Evolutionary conservation across 768 basidiomycete genomes (phyloP), one percentile per base, ranked within the genome.

Genomic region (Lactarius hengduanensis): DNA sequence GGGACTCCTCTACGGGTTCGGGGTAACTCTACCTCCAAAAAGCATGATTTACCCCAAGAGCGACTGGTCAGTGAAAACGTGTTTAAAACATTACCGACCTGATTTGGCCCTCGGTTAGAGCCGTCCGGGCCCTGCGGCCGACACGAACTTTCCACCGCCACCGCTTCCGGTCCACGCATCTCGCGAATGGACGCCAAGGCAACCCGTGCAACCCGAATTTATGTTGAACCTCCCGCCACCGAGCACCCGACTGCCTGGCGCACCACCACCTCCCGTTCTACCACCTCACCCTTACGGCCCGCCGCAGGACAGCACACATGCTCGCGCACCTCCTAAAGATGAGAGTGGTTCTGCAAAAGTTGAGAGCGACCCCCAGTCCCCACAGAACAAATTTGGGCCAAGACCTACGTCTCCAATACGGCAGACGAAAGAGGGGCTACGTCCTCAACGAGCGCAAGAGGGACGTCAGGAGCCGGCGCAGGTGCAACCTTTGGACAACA

Each of bases 171-270:
- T 8, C 3, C 13, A 54, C 10, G 40, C 36, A 8, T 2, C 57
- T 16, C 60, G 65, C n/a, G 56, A 66, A 28, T 57, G 65, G 65
- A 57, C 57, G n/a, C 62, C 66, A 15, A 67, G 32, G 61, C 65
- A 30, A 11, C 61, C 41, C 4, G 57, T 30, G 56, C 61, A 32
- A 11, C 62, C 34, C 13, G 57, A 55, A 30, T 67, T 67, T 22
- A 36, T 67, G 57, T 47, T 16, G 40, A 67, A 7, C 57, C 66
- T 67, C 50, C 66, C 66, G 11, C 66, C 62, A 15, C 66, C 62
- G 32, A 67, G 66, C 30, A 67, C 66, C 9, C 62, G 66, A 26
- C 34, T 67, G 3, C 66, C 66, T 16, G 66, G 66, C 30, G 66
- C 66, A 30, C 66, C 66, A 18, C 66, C 66, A 7, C 66, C 66